phyloP scores from a whole-genome alignment of 306 rosid species.

The Herpetospermum pedunculosum region DNA sequence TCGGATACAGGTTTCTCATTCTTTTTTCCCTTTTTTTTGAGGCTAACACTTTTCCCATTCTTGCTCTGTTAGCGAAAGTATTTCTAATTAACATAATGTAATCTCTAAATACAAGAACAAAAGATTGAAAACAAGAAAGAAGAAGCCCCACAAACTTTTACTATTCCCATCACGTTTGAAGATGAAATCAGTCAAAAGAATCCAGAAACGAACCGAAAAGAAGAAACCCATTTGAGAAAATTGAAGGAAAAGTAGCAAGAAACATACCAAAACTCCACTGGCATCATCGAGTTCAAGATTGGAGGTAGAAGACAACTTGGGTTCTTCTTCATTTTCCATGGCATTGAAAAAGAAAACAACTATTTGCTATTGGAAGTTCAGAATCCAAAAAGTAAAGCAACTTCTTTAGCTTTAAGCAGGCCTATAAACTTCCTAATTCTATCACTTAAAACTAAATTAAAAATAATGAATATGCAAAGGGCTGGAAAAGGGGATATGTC shows the following conservation, averaged over 20 bases:
- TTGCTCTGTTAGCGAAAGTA: neutral
- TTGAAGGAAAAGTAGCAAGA: neutral
- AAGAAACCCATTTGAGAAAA: neutral
- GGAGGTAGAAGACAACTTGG: neutral
- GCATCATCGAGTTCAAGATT: neutral
- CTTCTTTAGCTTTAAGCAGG: neutral
- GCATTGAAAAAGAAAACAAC: neutral
- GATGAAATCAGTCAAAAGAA: slow-evolving; percentile 1
- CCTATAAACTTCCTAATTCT: neutral
- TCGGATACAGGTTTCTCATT: too few relatives aligned
- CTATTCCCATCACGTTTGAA: neutral
- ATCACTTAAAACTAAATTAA: neutral
- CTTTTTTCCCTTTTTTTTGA: too few relatives aligned
- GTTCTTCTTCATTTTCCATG: slow-evolving; percentile 7
- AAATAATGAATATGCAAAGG: neutral
- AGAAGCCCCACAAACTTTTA: neutral
- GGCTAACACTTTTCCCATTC: neutral
- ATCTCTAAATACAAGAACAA: neutral
- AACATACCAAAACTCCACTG: neutral
- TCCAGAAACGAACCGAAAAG: neutral
- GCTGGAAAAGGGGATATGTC: neutral
- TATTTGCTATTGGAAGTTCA: neutral
- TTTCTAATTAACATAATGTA: neutral
- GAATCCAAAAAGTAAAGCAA: neutral
- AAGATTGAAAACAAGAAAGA: neutral